Base-by-base conservation (phyloP, 73 alveolate species). In the Blepharisma japonicum region DNA sequence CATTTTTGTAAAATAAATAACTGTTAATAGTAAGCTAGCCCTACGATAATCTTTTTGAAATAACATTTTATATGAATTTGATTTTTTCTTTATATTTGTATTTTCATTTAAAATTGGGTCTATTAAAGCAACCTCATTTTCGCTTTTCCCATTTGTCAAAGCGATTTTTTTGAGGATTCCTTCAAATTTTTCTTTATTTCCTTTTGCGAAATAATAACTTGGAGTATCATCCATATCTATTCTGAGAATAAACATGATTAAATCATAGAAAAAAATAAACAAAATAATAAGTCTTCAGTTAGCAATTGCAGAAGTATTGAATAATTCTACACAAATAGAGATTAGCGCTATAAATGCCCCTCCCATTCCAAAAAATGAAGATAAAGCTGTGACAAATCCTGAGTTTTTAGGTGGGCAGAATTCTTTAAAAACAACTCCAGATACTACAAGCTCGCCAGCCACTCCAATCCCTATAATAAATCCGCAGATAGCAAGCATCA, bases 251-350 rank as follows among this genome's bases (percentile, higher is more conserved):
- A 61, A 14, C 23, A 25, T 9, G 18, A 25, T 8, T 14, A 61
- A n/a, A n/a, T 61, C 49, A 5, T 14, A 11, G 14, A 61, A 61
- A 5, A 39, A n/a, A 18, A n/a, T 39, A 25, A 61, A n/a, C 14
- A 39, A n/a, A 25, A 61, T 39, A 61, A 61, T 61, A 18, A 61
- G 14, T 61, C 74, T 61, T 39, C 74, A 61, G 47, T 61, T 61
- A 25, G 18, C 14, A 61, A 61, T 9, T 18, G 47, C 74, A 9
- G 74, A 20, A 14, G 39, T 9, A 25, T 61, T 61, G 11, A 61
- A 61, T 25, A 61, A 5, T 5, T n/a, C 39, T 61, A 25, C 46
- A 8, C 14, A 61, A 61, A 14, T 14, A 0, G 74, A n/a, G 47
- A 61, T 25, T 9, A 61, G 46, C 2, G 74, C 39, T 18, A 25